Base-by-base conservation (phyloP, 495 filamentous ascomycete genomes). In the Corynascus novoguineensis region DNA sequence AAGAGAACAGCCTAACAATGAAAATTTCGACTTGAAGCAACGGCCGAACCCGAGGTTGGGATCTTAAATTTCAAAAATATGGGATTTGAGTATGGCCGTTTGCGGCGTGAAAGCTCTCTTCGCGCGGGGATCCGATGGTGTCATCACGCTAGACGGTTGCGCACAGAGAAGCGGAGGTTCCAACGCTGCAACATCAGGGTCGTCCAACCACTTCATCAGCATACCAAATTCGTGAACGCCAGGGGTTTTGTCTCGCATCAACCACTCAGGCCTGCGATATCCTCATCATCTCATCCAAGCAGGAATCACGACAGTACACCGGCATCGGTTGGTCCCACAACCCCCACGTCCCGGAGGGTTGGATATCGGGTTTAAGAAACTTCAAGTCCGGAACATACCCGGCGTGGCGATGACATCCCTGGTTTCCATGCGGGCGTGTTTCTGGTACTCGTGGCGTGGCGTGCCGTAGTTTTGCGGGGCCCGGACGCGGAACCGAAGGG, bases 231-330 rank as follows among this genome's bases (percentile, higher is more conserved):
- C n/a, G n/a, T n/a, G n/a, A n/a, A n/a, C n/a, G 11, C 7, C 29
- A 35, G 28, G 31, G 31, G 5, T 35, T 24, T 11, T 25, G 12
- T 11, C n/a, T 6, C 21, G 1, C 14, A 4, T 9, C 28, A n/a
- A 6, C 49, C 49, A 52, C 9, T 40, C 34, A 52, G 3, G 4
- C 15, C 3, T 3, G 11, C 24, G 35, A n/a, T 8, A 40, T 21
- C 12, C 22, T 29, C 28, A 53, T 53, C 50, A 53, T 42, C 50
- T 53, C 50, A 53, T 42, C 24, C 7, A 5, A 15, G 35, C 50
- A 29, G n/a, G 38, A 53, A 53, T 53, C 50, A 32, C 50, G 50
- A 53, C 50, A 53, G 15, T 22, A 35, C 35, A 41, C 27, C 15
- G 11, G 5, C 37, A 12, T 22, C 50, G 27, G 0, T 6, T 21